phyloP scores from a whole-genome alignment of 2,329 filamentous ascomycete genomes.

The Eutypella sp. region DNA sequence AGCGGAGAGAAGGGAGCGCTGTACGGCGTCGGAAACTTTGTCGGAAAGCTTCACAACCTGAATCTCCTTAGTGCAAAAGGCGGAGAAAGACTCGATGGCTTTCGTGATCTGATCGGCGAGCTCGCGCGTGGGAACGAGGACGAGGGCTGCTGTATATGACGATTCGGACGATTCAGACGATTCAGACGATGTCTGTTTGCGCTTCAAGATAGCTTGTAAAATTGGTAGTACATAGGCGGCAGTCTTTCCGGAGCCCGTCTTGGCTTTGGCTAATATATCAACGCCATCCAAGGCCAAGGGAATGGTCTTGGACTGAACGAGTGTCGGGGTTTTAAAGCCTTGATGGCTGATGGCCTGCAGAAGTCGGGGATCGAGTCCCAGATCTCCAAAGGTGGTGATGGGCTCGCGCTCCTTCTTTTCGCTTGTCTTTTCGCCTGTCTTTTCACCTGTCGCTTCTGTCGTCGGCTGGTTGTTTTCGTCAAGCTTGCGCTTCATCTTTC shows the following conservation, averaged over 20 bases:
- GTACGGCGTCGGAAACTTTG: slow-evolving; percentile 84
- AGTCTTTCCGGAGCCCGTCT: slow-evolving; percentile 95
- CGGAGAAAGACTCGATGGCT: slow-evolving; percentile 68
- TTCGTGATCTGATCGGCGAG: slow-evolving; percentile 87
- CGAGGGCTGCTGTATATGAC: slow-evolving; percentile 68
- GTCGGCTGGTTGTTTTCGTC: slow-evolving; percentile 47
- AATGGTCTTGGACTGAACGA: slow-evolving; percentile 82
- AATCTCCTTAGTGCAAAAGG: slow-evolving; percentile 81
- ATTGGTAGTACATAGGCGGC: slow-evolving; percentile 91
- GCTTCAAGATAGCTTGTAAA: slow-evolving; percentile 76
- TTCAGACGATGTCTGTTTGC: slow-evolving; percentile 57
- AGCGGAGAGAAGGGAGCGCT: slow-evolving; percentile 79
- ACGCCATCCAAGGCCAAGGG: slow-evolving; percentile 81
- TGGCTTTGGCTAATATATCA: slow-evolving; percentile 86
- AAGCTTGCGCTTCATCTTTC: slow-evolving; percentile 57
- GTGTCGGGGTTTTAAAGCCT: slow-evolving; percentile 80
- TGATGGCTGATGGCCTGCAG: slow-evolving; percentile 81
- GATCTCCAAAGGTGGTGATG: slow-evolving; percentile 67
- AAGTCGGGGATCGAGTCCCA: slow-evolving; percentile 79
- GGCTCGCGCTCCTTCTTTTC: slow-evolving; percentile 25
- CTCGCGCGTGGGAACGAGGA: slow-evolving; percentile 91
- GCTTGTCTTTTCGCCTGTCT: slow-evolving; percentile 23
- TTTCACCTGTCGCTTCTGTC: neutral
- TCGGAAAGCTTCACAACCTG: slow-evolving; percentile 81
- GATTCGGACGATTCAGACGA: no score